phyloP scores from a whole-genome alignment of 2,329 filamentous ascomycete species.

The Nemania serpens region DNA sequence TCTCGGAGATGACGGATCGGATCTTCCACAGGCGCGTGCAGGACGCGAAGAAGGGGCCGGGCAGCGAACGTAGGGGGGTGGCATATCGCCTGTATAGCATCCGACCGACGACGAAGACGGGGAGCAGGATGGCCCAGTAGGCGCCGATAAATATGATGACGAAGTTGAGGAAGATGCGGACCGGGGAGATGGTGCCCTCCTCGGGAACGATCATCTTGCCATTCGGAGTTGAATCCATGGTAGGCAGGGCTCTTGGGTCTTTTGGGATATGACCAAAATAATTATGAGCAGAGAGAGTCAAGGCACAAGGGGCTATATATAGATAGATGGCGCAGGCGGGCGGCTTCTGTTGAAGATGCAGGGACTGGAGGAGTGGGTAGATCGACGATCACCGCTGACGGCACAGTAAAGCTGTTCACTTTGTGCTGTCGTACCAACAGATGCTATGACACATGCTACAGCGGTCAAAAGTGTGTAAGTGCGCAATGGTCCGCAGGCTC shows the following conservation, averaged over 20 bases:
- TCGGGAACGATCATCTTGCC: conserved; percentile 31
- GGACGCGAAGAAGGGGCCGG: conserved; percentile 40
- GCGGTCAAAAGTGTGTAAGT: conserved; percentile 19
- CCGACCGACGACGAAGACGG: conserved; percentile 37
- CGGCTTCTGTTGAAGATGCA: conserved; percentile 38
- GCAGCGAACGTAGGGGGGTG: conserved; percentile 38
- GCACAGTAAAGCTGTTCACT: conserved; percentile 9
- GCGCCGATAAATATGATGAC: conserved; percentile 40
- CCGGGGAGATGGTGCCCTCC: conserved; percentile 37
- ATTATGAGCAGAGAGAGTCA: too few species aligned
- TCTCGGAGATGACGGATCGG: conserved; percentile 44
- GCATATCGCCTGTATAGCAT: conserved; percentile 43
- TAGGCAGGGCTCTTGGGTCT: not conserved
- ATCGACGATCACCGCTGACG: conserved; percentile 2
- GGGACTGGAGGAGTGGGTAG: conserved; percentile 2
- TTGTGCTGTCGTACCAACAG: conserved; percentile 24
- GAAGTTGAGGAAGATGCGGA: conserved; percentile 38
- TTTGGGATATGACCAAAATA: not conserved
- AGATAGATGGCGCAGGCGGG: conserved; percentile 15
- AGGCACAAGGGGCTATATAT: not conserved
- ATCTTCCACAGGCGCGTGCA: conserved; percentile 49
- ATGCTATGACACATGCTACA: conserved; percentile 10
- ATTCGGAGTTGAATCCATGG: conserved; percentile 21
- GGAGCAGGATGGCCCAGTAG: conserved; percentile 41
- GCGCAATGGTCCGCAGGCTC: conserved; percentile 8